Conservation (phyloP, 331 rosid genomes). For the Quercus phellos region DNA sequence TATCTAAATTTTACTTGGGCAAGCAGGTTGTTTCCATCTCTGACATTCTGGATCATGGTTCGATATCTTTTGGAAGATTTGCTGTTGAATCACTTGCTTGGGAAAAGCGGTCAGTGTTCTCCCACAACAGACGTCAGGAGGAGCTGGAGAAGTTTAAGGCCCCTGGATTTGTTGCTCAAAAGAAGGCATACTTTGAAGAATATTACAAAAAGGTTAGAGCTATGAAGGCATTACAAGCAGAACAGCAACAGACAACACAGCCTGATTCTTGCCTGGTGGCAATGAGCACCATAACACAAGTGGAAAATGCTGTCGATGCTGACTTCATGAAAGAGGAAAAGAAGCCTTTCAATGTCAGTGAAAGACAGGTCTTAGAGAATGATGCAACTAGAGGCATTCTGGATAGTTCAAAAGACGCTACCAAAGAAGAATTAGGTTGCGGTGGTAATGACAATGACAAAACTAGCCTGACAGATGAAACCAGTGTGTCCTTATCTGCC, state of each 20-base stretch:
- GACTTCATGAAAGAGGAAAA: neutral
- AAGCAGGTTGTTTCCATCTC: slow-evolving; percentile 16
- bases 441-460: neutral
- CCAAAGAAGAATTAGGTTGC: neutral
- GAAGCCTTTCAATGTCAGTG: neutral
- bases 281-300: neutral
- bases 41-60: slow-evolving; percentile 24
- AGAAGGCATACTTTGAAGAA: slow-evolving; percentile 38
- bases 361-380: neutral
- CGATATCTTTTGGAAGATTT: slow-evolving; percentile 38
- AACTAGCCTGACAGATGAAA: neutral
- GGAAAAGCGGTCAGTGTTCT: slow-evolving; percentile 37
- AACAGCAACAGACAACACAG: slow-evolving; percentile 11
- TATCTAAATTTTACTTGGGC: neutral
- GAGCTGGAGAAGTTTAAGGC: slow-evolving; percentile 35
- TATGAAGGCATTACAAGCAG: slow-evolving; percentile 14
- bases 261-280: neutral
- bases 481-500: neutral
- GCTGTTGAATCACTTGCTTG: slow-evolving; percentile 30
- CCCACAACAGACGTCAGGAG: slow-evolving; percentile 27
- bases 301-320: neutral
- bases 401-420: neutral
- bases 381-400: neutral
- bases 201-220: slow-evolving; percentile 24
- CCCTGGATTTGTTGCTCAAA: slow-evolving; percentile 37